Percentiles rank a stretch among this genome's conserved stretches.
Evolutionary conservation across 768 basidiomycete species (phyloP).

Genomic region (Lentinula boryana): DNA sequence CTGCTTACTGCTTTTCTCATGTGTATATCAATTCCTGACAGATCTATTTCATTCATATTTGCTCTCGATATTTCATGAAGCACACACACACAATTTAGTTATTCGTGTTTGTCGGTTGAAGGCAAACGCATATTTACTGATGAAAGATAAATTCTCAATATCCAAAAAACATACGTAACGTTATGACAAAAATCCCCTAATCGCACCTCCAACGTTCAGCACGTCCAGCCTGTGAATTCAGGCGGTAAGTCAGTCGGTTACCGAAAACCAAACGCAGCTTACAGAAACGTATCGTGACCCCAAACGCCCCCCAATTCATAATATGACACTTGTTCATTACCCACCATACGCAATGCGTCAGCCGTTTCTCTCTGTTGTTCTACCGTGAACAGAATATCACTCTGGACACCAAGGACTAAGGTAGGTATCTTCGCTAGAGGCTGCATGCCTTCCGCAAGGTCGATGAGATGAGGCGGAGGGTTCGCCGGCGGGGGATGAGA

Average conservation of each 20-base stretch:
- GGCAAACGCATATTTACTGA: too few species aligned
- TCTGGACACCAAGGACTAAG: slow-evolving; percentile 90
- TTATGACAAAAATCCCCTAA: slow-evolving; percentile 79
- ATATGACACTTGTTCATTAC: slow-evolving; percentile 86
- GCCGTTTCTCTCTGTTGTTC: slow-evolving; percentile 96
- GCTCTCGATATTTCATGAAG: too few species aligned
- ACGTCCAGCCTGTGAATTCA: slow-evolving; percentile 60
- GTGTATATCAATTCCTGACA: too few species aligned
- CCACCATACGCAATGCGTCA: slow-evolving; percentile 86
- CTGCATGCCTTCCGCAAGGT: slow-evolving; percentile 71
- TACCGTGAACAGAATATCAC: slow-evolving; percentile 93
- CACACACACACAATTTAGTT: too few species aligned
- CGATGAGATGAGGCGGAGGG: slow-evolving; percentile 68
- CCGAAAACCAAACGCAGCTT: slow-evolving; percentile 26
- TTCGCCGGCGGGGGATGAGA: slow-evolving; percentile 69
- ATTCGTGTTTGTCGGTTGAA: too few species aligned
- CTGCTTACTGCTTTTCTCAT: too few species aligned
- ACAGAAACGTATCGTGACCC: slow-evolving; percentile 98
- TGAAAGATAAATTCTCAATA: too few species aligned
- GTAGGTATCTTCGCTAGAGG: slow-evolving; percentile 74
- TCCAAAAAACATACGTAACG: too few species aligned
- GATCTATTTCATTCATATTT: too few species aligned
- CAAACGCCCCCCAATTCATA: slow-evolving; percentile 99
- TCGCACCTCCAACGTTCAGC: slow-evolving; percentile 85
- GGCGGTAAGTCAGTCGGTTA: not conserved